These are phyloP conservation scores for Penicillium lividum DNA, from an alignment of 495 filamentous ascomycete genomes.

Conservation along the genomic window DNA sequence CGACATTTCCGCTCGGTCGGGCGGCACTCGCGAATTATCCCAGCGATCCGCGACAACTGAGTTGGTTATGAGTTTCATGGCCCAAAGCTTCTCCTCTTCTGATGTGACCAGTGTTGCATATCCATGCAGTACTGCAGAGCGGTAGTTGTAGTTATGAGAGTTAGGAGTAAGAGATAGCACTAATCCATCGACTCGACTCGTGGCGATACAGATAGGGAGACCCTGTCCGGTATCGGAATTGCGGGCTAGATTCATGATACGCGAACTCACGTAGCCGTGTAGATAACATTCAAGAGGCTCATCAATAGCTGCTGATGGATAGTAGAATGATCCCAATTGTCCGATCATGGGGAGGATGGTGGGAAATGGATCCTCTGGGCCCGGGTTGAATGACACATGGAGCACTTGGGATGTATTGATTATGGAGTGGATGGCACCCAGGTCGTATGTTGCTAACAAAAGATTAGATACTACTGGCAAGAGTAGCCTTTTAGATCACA, in stretches of 20 bases:
- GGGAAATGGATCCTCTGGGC: constrained; percentile 67
- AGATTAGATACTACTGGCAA: constrained; percentile 15
- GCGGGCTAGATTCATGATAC: constrained; percentile 71
- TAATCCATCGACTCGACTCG: constrained; percentile 71
- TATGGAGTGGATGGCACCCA: constrained; percentile 74
- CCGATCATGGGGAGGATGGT: constrained; percentile 87
- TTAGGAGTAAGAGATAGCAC: constrained; percentile 77
- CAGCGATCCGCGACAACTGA: constrained; percentile 69
- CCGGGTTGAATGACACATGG: constrained; percentile 77
- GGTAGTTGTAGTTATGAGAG: constrained; percentile 86
- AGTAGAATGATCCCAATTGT: constrained; percentile 70
- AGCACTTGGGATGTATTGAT: constrained; percentile 76
- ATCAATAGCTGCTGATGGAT: constrained; percentile 60
- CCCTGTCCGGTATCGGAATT: constrained; percentile 47
- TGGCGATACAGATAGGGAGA: constrained; percentile 64
- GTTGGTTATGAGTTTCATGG: constrained; percentile 82
- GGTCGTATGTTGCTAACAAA: constrained; percentile 67
- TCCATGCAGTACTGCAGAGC: constrained; percentile 78
- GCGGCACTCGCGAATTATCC: constrained; percentile 68
- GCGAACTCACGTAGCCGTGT: constrained; percentile 82
- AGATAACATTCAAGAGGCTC: constrained; percentile 79
- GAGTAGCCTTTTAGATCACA: constrained; percentile 1
- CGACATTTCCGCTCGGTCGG: constrained; percentile 72
- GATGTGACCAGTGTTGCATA: constrained; percentile 68
- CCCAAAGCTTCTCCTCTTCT: constrained; percentile 73